Percentiles rank a stretch among this genome's conserved stretches.
Conservation (phyloP, 331 rosid species). For the Rosa hybrid region DNA sequence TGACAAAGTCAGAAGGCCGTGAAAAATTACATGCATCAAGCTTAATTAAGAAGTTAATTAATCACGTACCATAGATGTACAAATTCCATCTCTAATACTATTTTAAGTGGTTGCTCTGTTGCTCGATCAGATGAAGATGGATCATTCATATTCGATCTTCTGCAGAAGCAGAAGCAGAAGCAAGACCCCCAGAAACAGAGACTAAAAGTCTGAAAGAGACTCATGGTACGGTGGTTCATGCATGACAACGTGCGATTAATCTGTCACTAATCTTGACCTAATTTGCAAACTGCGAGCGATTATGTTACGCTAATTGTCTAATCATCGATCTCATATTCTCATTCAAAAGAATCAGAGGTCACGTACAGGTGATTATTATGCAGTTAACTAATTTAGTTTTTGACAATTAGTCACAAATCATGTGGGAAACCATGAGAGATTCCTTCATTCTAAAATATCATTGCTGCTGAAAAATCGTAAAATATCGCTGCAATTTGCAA, state of each 20-base stretch:
- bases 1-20: neutral
- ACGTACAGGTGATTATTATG: neutral
- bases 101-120: neutral
- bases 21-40: neutral
- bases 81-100: neutral
- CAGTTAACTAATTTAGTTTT: neutral
- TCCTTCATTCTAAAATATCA: neutral
- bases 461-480: neutral
- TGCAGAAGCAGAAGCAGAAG: neutral
- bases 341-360: neutral
- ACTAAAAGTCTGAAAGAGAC: neutral
- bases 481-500: slow-evolving; percentile 3
- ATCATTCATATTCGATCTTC: neutral
- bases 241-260: neutral
- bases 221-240: neutral
- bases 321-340: neutral
- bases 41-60: neutral
- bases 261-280: neutral
- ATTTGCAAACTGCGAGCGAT: neutral
- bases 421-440: slow-evolving; percentile 21
- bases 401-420: neutral
- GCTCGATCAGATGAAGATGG: neutral
- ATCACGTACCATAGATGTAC: too few species aligned
- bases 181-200: neutral
- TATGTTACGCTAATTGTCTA: neutral